phyloP scores from a whole-genome alignment of 2,329 filamentous ascomycete genomes.

The Ascochyta fabae region DNA sequence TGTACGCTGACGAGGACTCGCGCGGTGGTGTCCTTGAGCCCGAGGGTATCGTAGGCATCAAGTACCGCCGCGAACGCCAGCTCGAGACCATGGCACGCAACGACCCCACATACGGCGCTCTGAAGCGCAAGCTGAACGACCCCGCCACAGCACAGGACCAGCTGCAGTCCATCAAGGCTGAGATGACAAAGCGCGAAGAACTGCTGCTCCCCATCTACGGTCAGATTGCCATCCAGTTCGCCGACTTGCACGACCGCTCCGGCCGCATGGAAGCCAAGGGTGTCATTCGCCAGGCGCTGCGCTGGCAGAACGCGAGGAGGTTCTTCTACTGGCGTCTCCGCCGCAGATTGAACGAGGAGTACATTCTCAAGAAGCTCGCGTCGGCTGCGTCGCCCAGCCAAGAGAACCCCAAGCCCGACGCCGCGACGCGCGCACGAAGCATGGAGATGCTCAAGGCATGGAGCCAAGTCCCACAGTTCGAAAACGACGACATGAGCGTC shows the following conservation, averaged over 20 bases:
- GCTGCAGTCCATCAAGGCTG: conserved; percentile 77
- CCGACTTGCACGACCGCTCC: conserved; percentile 94
- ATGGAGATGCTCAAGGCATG: conserved; percentile 81
- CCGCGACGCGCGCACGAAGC: conserved; percentile 67
- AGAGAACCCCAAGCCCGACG: conserved; percentile 47
- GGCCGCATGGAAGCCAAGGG: conserved; percentile 99
- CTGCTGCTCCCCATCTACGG: conserved; percentile 89
- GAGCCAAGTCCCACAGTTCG: conserved; percentile 79
- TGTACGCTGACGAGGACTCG: conserved; percentile 96
- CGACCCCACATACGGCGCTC: conserved; percentile 79
- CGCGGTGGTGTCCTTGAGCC: conserved; percentile 97
- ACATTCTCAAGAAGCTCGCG: conserved; percentile 89
- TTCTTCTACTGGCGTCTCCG: conserved; percentile 99
- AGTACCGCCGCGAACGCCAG: conserved; percentile 97
- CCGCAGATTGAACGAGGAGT: conserved; percentile 94
- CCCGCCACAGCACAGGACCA: conserved; percentile 74
- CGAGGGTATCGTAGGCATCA: conserved; percentile 98
- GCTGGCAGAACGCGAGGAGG: conserved; percentile 87
- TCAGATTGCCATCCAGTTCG: conserved; percentile 96
- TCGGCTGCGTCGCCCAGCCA: conserved; percentile 51
- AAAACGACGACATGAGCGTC: conserved; percentile 79
- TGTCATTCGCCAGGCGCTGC: conserved; percentile 80
- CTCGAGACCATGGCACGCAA: conserved; percentile 96
- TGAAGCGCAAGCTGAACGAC: conserved; percentile 79
- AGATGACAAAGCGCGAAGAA: conserved; percentile 86